phyloP scores from a whole-genome alignment of 768 basidiomycete species.

The Hydnomerulius pinastri region DNA sequence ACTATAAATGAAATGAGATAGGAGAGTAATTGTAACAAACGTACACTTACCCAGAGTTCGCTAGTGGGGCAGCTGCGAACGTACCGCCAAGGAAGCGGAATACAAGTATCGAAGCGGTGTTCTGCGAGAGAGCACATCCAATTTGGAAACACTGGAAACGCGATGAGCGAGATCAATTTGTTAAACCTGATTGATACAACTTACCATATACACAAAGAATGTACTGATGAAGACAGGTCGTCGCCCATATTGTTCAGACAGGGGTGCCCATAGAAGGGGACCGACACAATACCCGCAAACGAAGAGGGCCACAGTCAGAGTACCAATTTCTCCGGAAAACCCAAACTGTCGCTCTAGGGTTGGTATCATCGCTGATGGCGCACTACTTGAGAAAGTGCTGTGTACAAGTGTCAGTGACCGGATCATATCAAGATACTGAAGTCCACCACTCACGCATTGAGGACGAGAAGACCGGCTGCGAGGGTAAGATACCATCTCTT shows the following conservation, averaged over 20 bases:
- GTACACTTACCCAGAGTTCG: slow-evolving; percentile 62
- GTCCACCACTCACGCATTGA: slow-evolving; percentile 49
- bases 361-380: slow-evolving; percentile 51
- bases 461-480: slow-evolving; percentile 48
- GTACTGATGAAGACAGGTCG: slow-evolving; percentile 56
- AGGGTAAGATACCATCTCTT: slow-evolving; percentile 56
- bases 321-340: slow-evolving; percentile 52
- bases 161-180: neutral
- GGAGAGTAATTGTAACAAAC: neutral
- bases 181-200: slow-evolving; percentile 12
- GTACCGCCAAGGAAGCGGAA: slow-evolving; percentile 72
- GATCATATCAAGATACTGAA: neutral
- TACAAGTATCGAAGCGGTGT: slow-evolving; percentile 62
- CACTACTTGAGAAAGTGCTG: slow-evolving; percentile 66
- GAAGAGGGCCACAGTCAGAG: slow-evolving; percentile 61
- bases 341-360: slow-evolving; percentile 47
- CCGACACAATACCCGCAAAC: slow-evolving; percentile 71
- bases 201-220: slow-evolving; percentile 56
- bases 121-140: slow-evolving; percentile 60
- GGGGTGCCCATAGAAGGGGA: slow-evolving; percentile 59
- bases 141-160: slow-evolving; percentile 58
- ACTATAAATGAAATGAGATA: slow-evolving; percentile 27
- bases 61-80: slow-evolving; percentile 68
- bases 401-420: neutral
- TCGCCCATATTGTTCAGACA: slow-evolving; percentile 59